Percentiles rank a stretch among this genome's conserved stretches.
Evolutionary conservation across 179 eudicot genomes (phyloP).

Genomic region (Corrigiola litoralis): DNA sequence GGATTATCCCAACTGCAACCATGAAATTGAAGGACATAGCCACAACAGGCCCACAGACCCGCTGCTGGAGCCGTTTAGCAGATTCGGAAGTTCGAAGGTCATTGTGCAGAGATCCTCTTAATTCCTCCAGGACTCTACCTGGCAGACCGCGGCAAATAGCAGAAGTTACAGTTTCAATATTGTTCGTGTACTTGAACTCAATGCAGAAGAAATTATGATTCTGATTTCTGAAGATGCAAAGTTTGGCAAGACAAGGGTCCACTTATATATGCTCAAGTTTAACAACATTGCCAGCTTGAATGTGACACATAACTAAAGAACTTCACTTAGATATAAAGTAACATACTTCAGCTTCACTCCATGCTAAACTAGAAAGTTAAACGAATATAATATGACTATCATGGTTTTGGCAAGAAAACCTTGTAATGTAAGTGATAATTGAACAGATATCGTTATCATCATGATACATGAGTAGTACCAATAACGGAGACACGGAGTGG

Average conservation of each 20-base stretch:
- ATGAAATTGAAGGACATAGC: constrained; percentile 85
- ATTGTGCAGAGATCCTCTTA: constrained; percentile 67
- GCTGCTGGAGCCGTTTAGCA: constrained; percentile 81
- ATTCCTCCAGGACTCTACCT: constrained; percentile 86
- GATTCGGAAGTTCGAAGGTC: constrained; percentile 78
- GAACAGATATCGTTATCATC: not conserved
- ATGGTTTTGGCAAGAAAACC: not conserved
- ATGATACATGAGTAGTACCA: not conserved
- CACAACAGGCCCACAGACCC: constrained; percentile 74
- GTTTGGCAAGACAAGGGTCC: no score
- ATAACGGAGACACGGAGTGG: not conserved
- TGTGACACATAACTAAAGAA: constrained; percentile 9
- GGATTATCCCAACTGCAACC: constrained; percentile 79
- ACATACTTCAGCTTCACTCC: constrained; percentile 9
- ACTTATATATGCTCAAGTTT: no score
- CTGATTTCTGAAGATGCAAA: not conserved
- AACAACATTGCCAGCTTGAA: not conserved
- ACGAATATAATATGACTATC: not conserved
- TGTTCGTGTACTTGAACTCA: not conserved
- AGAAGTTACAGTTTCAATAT: not conserved
- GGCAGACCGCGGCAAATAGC: not conserved
- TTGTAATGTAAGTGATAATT: not conserved
- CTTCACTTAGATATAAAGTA: constrained; percentile 16
- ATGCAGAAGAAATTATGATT: not conserved
- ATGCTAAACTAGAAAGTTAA: not conserved